A percentile compares a stretch with the other conserved stretches of the same genome.
Evolutionary conservation across 352 stramenopile genomes (phyloP).

Genomic region (Sclerospora graminicola): DNA sequence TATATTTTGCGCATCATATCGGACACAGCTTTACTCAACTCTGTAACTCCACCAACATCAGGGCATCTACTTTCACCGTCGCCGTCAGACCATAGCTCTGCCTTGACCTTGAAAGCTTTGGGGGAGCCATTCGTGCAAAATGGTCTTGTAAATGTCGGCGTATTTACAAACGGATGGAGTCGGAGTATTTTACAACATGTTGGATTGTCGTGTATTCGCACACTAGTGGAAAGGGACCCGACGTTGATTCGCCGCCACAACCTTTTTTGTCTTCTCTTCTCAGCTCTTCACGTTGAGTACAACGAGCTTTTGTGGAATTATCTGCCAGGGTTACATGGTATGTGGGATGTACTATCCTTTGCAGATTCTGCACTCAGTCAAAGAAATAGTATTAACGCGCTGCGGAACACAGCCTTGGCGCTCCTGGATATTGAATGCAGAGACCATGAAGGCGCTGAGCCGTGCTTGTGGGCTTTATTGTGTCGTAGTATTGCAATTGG

Average conservation of each 20-base stretch:
- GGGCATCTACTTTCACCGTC: conserved; percentile 13
- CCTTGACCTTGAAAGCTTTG: conserved; percentile 15
- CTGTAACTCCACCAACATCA: conserved; percentile 1
- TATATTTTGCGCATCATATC: conserved; percentile 58
- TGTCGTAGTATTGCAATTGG: conserved; percentile 73
- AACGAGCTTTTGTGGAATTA: conserved; percentile 51
- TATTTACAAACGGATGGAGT: conserved; percentile 39
- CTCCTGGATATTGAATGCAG: conserved; percentile 58
- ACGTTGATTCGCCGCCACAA: conserved; percentile 45
- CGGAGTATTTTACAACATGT: conserved; percentile 65
- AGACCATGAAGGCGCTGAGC: conserved; percentile 32
- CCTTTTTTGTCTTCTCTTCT: conserved; percentile 65
- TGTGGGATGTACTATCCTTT: conserved; percentile 60
- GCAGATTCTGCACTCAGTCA: conserved; percentile 12
- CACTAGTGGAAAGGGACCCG: conserved; percentile 67
- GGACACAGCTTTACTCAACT: conserved; percentile 26
- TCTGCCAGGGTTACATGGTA: conserved; percentile 48
- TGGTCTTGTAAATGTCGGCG: conserved; percentile 26
- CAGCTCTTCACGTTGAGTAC: conserved; percentile 63
- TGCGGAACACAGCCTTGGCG: conserved; percentile 49
- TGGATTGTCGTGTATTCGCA: conserved; percentile 63
- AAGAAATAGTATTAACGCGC: conserved; percentile 26
- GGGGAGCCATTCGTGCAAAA: conserved; percentile 21
- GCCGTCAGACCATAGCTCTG: conserved; percentile 6
- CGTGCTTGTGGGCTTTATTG: conserved; percentile 64